Base-by-base conservation (phyloP, 495 filamentous ascomycete species). In the Penicillium egyptiacum region DNA sequence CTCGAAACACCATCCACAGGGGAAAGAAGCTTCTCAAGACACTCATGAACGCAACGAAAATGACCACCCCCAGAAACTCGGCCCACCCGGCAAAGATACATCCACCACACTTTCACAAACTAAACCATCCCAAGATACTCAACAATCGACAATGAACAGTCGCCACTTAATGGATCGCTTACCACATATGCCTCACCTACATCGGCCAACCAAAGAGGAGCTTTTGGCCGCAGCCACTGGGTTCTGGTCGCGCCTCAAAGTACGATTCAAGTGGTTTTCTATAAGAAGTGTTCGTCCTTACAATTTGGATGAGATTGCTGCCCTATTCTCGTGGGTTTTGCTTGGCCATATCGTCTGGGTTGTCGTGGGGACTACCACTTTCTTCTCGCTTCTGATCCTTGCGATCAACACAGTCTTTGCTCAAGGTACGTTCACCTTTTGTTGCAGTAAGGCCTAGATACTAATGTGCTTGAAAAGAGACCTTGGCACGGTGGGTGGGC, bases 221-320 rank as follows among this genome's bases (percentile, higher is more conserved):
- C 82, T 98, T 50, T 76, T 98, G 37, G 89, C 87, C 30, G 93
- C 95, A 42, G 93, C 94, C 22, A 96, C 85, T 16, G 91, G 92
- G 2, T 96, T 97, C 69, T 91, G 91, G 84, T 88, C 93, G 16
- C 83, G 94, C n/a, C 66, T 96, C 11, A 90, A 88, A 63, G 88
- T 98, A 31, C 85, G 91, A 19, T 96, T 97, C 74, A 98, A 98
- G 67, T 98, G 95, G 94, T 87, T 95, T 59, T 92, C 94, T 17
- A 98, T 98, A 64, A 80, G 92, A 62, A 95, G 91, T 70, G 88
- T 88, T 67, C 85, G 94, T n/a, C 94, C 94, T 2, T 98, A 93
- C 80, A 98, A 93, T 72, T 81, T 86, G 20, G 94, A 98, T 70
- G 94, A 98, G 67, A 95, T 96, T 70, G 85, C 89, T 42, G 95